A percentile compares a stretch with the other conserved stretches of the same genome.
phyloP scores from a whole-genome alignment of 2,329 filamentous ascomycete species.

The Colletotrichum sp. region DNA sequence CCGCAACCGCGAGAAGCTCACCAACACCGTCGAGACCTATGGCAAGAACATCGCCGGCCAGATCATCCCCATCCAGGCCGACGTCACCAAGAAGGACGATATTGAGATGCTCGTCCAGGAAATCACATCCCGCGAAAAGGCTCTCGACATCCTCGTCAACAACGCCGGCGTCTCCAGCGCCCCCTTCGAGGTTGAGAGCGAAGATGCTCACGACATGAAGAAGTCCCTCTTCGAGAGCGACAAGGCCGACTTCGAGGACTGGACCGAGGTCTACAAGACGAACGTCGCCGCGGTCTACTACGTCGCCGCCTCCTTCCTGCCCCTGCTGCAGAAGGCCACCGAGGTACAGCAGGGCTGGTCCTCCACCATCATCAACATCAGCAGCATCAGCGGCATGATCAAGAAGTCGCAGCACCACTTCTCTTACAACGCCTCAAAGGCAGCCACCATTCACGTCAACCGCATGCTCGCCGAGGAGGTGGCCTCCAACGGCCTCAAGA shows the following conservation, averaged over 20 bases:
- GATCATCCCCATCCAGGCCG: slow-evolving; percentile 65
- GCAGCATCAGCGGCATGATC: slow-evolving; percentile 69
- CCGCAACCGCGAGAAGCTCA: slow-evolving; percentile 66
- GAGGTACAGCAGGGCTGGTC: slow-evolving; percentile 52
- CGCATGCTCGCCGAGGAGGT: slow-evolving; percentile 69
- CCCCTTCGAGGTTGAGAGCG: slow-evolving; percentile 58
- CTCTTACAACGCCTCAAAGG: slow-evolving; percentile 69
- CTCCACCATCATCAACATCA: slow-evolving; percentile 70
- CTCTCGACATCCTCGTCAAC: slow-evolving; percentile 71
- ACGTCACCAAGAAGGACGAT: slow-evolving; percentile 67
- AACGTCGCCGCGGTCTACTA: slow-evolving; percentile 77
- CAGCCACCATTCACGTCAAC: slow-evolving; percentile 67
- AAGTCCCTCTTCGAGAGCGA: slow-evolving; percentile 72
- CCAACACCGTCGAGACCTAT: slow-evolving; percentile 63
- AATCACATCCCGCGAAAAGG: slow-evolving; percentile 57
- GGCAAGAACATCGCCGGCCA: slow-evolving; percentile 57
- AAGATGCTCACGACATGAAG: slow-evolving; percentile 57
- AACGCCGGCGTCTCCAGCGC: slow-evolving; percentile 69
- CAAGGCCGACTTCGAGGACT: slow-evolving; percentile 65
- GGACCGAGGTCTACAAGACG: slow-evolving; percentile 74
- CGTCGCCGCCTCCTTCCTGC: slow-evolving; percentile 65
- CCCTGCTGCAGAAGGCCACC: slow-evolving; percentile 61
- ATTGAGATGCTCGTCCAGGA: slow-evolving; percentile 63
- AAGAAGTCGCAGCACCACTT: slow-evolving; percentile 70
- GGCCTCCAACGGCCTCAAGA: slow-evolving; percentile 61